These are phyloP conservation scores for Albifimbria verrucaria DNA, from an alignment of 2,329 filamentous ascomycete species.

Conservation along the genomic window DNA sequence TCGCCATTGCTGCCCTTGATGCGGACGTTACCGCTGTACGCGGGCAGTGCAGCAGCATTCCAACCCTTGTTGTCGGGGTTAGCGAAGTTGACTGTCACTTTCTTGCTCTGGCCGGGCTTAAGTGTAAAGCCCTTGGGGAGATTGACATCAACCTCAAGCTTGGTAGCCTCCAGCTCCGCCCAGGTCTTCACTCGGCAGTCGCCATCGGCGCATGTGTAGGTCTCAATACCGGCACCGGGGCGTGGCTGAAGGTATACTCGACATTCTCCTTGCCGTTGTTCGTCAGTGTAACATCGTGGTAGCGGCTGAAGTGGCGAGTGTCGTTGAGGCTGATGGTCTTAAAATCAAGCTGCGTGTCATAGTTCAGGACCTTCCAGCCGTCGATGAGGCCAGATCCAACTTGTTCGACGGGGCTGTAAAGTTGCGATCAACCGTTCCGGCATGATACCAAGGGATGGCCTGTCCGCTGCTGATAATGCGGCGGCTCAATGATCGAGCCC, in stretches of 20 bases:
- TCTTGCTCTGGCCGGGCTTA: constrained; percentile 1
- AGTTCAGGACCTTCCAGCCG: constrained; percentile 40
- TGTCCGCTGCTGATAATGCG: constrained; percentile 30
- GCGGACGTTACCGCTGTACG: constrained; percentile 32
- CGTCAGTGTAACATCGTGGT: constrained; percentile 25
- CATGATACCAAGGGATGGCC: constrained; percentile 19
- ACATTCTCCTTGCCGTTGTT: constrained; percentile 33
- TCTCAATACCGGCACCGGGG: constrained; percentile 32
- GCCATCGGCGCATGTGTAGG: constrained; percentile 11
- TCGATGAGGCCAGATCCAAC: constrained; percentile 42
- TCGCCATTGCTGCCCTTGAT: constrained; percentile 27
- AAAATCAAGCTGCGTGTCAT: constrained; percentile 33
- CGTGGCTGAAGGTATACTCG: constrained; percentile 27
- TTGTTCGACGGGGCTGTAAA: constrained; percentile 29
- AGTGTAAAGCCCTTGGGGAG: neutral
- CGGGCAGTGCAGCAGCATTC: constrained; percentile 16
- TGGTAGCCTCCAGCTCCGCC: constrained; percentile 6
- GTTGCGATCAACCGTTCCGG: constrained; percentile 10
- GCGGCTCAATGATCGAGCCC: constrained; percentile 21
- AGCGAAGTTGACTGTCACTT: neutral
- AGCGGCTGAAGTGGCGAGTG: constrained; percentile 31
- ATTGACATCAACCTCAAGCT: constrained; percentile 10
- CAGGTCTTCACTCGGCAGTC: constrained; percentile 3
- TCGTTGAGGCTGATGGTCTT: constrained; percentile 42
- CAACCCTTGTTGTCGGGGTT: neutral